Base-by-base conservation (phyloP, 1,284 basidiomycete genomes). In the Neonothopanus nambi region DNA sequence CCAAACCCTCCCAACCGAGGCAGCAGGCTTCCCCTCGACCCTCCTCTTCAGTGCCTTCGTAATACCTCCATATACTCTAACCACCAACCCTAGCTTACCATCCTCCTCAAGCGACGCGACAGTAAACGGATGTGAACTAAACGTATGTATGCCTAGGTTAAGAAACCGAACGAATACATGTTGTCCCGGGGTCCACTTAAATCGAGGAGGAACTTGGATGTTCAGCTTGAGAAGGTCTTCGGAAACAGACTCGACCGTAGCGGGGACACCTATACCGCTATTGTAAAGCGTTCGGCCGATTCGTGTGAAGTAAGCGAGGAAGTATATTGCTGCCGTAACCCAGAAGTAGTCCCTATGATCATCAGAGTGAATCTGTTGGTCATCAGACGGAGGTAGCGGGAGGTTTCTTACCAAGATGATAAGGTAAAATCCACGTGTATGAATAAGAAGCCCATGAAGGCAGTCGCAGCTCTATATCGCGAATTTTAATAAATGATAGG, bases 141-240 rank as follows among this genome's bases (percentile, higher is more conserved):
- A 57, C 12, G 59, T 54, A 43, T 67, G 64, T 8, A 56, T 55
- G 1, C 65, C 63, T 15, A 62, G 50, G 13, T 58, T 57, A 17
- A 68, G 54, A 60, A 77, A 68, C 23, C 74, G 71, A 28, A 77
- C 58, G 56, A 74, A 76, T 60, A 70, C 68, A 59, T 76, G 73
- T 59, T 76, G 74, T 3, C 76, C 75, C 0, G 73, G 70, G 3
- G 56, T 54, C 74, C 75, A 76, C 18, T 49, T 58, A 30, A 71
- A 49, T 13, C 59, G 55, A 13, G 62, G 58, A 4, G 67, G 67
- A n/a, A 43, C 52, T 30, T 54, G 47, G 46, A 74, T 62, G 46
- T 58, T 58, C 37, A 76, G 52, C 47, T 65, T 64, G 49, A 74
- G 54, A 39, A 69, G 64, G 44, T 63, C 56, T 46, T 67, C 67